phyloP scores from a whole-genome alignment of 495 filamentous ascomycete species.

The Hypoxylon cercidicola region DNA sequence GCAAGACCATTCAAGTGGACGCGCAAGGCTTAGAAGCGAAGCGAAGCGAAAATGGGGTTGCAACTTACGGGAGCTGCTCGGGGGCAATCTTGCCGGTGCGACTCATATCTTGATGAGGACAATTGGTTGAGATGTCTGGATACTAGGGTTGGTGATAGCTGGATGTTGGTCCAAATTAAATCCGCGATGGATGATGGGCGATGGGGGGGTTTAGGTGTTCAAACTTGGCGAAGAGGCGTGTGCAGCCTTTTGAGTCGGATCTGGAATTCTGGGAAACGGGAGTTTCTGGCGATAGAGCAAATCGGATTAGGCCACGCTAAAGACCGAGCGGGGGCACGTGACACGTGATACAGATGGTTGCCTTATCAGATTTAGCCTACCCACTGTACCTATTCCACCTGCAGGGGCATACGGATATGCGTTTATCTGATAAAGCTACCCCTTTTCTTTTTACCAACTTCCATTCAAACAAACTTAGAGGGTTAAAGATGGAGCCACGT shows the following conservation, averaged over 20 bases:
- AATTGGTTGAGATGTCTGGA: constrained; percentile 21
- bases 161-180: constrained; percentile 35
- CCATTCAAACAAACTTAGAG: too few species aligned
- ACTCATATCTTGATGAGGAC: constrained; percentile 68
- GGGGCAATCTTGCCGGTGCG: constrained; percentile 85
- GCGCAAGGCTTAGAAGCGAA: constrained; percentile 3
- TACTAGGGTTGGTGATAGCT: constrained; percentile 26
- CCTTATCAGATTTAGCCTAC: constrained; percentile 21
- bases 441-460: not conserved
- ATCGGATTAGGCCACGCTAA: constrained; percentile 44
- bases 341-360: constrained; percentile 23
- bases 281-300: constrained; percentile 37
- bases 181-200: constrained; percentile 19
- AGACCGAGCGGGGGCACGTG: constrained; percentile 34
- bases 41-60: constrained; percentile 12
- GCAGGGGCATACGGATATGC: too few species aligned
- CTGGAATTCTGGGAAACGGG: constrained; percentile 23
- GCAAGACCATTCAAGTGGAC: constrained; percentile 11
- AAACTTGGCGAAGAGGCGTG: constrained; percentile 44
- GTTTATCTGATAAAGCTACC: not conserved
- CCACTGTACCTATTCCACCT: not conserved
- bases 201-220: constrained; percentile 31
- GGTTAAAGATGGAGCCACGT: not conserved
- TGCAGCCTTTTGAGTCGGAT: constrained; percentile 41
- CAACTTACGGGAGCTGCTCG: constrained; percentile 85